Evolutionary conservation across 164 flowering plant species (phyloP), one percentile per base, ranked within the genome.

Genomic region (Magnolia officinalis): DNA sequence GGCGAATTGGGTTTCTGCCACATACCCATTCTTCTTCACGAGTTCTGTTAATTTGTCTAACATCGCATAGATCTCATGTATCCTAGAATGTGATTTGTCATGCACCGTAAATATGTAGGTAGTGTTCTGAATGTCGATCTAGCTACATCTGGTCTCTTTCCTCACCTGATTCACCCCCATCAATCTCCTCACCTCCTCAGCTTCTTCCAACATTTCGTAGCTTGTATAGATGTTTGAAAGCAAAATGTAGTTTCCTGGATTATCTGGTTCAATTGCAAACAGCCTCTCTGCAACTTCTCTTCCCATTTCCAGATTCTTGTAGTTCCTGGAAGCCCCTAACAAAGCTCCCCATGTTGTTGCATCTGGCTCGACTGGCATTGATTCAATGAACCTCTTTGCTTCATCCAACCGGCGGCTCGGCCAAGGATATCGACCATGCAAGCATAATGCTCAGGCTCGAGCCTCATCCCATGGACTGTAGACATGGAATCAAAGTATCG

Each of bases 361-460:
- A 71, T 79, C 88, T 1, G 92, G 89, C 61, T 82, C 70, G 66
- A 85, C 80, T 9, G 93, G 89, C 90, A 91, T 90, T 67, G 86
- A 75, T 67, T 84, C 84, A 29, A 88, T 78, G 55, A 90, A 87
- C 63, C 58, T 75, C 87, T 81, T 85, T 2, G 94, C 91, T 78
- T 90, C 91, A 24, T 84, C 76, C 67, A 90, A 79, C 71, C 72
- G 78, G 67, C 96, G 66, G 85, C 85, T 76, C 90, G 91, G 71
- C 89, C 88, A 55, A 89, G 89, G 78, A 89, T 75, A 83, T 89
- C 89, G 81, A 90, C 96, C 84, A 92, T 85, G 84, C 92, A 92
- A 16, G 91, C 90, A 77, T 88, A 90, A 75, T 89, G 94, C 78
- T 89, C 92, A 18, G 81, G 81, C 21, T 91, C 87, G 16, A 89